A percentile compares a stretch with the other conserved stretches of the same genome.
Evolutionary conservation across 345 rosid species (phyloP).

Genomic region (Citrus inodora): DNA sequence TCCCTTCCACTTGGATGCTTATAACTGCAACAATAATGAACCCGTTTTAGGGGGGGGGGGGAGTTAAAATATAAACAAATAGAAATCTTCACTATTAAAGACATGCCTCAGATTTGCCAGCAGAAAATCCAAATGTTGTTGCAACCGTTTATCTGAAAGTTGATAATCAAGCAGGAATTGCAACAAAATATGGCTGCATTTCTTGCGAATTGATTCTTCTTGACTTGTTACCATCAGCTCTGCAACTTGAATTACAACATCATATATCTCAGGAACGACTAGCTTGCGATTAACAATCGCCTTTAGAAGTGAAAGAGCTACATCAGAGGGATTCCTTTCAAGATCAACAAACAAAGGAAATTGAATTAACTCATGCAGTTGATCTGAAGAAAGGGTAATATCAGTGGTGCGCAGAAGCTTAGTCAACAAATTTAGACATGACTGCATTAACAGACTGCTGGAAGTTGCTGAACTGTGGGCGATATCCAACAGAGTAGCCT

Average conservation of each 20-base stretch:
- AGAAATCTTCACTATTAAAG: neutral
- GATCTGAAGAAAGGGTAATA: constrained; percentile 68
- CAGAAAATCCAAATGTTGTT: constrained; percentile 62
- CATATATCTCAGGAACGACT: constrained; percentile 86
- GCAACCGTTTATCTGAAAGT: constrained; percentile 58
- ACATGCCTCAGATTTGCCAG: constrained; percentile 68
- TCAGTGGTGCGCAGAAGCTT: constrained; percentile 58
- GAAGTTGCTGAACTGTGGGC: constrained; percentile 58
- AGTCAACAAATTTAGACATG: constrained; percentile 79
- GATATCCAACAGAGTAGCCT: constrained; percentile 58
- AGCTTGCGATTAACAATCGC: constrained; percentile 76
- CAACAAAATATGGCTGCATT: constrained; percentile 70
- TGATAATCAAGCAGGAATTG: constrained; percentile 72
- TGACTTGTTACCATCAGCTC: constrained; percentile 88
- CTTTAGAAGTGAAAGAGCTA: constrained; percentile 70
- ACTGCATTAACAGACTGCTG: constrained; percentile 61
- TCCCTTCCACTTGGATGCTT: constrained; percentile 82
- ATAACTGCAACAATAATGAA: constrained; percentile 48
- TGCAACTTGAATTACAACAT: constrained; percentile 53
- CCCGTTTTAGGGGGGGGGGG: neutral
- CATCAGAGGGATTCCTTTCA: constrained; percentile 61
- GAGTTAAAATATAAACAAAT: constrained; percentile 6
- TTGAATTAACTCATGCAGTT: constrained; percentile 58
- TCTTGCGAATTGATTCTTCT: constrained; percentile 59
- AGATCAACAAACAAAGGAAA: constrained; percentile 87